phyloP scores from a whole-genome alignment of 768 basidiomycete genomes.

The Cystofilobasidium macerans region DNA sequence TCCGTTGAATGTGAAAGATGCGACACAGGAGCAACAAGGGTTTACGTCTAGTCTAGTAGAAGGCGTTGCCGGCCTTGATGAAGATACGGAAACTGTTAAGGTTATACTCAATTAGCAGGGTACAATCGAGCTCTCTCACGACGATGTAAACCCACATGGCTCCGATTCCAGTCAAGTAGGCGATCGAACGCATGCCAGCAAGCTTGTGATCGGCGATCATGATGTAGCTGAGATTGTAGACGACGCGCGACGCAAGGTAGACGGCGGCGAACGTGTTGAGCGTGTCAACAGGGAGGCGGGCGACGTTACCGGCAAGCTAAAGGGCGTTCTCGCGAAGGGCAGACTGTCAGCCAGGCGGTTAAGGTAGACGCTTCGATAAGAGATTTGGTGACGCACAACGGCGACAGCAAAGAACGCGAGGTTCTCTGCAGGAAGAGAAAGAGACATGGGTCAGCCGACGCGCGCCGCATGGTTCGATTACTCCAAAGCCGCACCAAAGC shows the following conservation, averaged over 20 bases:
- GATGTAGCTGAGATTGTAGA: slow-evolving; percentile 11
- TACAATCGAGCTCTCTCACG: too few relatives aligned
- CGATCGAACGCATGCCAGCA: not conserved
- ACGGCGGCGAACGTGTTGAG: slow-evolving; percentile 15
- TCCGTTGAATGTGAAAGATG: too few relatives aligned
- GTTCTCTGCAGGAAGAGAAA: not conserved
- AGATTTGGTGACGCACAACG: not conserved
- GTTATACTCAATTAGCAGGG: too few relatives aligned
- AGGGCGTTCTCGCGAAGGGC: not conserved
- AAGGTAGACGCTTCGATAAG: not conserved
- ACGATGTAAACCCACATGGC: too few relatives aligned
- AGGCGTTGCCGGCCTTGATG: not conserved
- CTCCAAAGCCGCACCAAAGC: not conserved
- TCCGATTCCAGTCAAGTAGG: not conserved
- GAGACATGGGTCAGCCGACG: not conserved
- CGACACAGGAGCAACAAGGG: too few relatives aligned
- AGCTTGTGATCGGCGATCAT: not conserved
- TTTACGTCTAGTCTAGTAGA: too few relatives aligned
- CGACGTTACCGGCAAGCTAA: slow-evolving; percentile 19
- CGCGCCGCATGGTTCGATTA: not conserved
- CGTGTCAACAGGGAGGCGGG: slow-evolving; percentile 15
- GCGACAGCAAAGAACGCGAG: slow-evolving; percentile 14
- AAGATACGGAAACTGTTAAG: not conserved
- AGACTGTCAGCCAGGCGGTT: not conserved
- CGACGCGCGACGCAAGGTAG: slow-evolving; percentile 10